Evolutionary conservation across 140 eudicot genomes (phyloP).

Genomic region (Anethum foeniculum): DNA sequence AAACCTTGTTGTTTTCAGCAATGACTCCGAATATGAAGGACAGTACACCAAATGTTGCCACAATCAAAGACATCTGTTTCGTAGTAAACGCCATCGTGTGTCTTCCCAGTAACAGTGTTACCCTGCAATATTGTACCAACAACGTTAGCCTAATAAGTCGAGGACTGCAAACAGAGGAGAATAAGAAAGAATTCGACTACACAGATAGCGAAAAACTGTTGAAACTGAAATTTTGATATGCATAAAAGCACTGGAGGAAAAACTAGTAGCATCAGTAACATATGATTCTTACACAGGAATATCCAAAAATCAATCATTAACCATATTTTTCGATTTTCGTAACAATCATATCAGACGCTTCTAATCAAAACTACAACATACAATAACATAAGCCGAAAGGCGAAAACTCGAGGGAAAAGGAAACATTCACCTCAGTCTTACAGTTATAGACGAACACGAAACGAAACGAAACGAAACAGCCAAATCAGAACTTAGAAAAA

Average conservation of each 20-base stretch:
- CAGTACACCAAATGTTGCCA: conserved; percentile 55
- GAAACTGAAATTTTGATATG: not conserved
- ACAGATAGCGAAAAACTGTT: not conserved
- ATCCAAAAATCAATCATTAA: not conserved
- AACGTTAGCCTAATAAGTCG: not conserved
- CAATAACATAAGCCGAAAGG: no score
- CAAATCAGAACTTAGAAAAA: not conserved
- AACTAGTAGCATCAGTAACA: not conserved
- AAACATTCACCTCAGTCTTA: not conserved
- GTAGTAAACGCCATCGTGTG: conserved; percentile 46
- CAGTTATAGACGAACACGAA: not conserved
- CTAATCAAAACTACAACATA: no score
- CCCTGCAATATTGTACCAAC: conserved; percentile 12
- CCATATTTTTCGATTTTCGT: not conserved
- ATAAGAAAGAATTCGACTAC: not conserved
- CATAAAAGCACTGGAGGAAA: not conserved
- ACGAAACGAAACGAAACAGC: not conserved
- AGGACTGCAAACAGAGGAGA: not conserved
- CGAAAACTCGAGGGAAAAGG: not conserved
- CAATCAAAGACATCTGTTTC: conserved; percentile 54
- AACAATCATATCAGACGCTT: not conserved
- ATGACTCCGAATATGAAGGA: conserved; percentile 72
- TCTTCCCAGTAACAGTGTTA: conserved; percentile 11
- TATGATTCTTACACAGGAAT: no score
- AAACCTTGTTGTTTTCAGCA: conserved; percentile 86